Evolutionary conservation across 495 filamentous ascomycete species (phyloP).

Genomic region (Penicillium angulare): DNA sequence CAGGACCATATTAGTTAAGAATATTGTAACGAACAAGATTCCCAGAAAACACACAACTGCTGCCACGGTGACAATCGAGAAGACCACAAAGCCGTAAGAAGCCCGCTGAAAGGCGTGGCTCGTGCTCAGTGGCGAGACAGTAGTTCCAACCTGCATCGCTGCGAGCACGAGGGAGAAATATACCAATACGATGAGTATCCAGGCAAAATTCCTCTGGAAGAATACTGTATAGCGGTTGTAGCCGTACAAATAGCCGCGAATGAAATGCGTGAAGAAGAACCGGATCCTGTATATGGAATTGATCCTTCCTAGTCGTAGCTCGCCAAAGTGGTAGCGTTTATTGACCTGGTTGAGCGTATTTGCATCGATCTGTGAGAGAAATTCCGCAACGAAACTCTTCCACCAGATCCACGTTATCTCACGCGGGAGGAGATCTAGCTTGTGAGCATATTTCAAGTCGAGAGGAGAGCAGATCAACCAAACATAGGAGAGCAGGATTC

Average conservation of each 20-base stretch:
- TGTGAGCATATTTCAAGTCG: constrained; percentile 5
- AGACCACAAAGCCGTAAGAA: constrained; percentile 55
- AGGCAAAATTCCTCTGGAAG: constrained; percentile 47
- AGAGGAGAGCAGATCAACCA: constrained; percentile 4
- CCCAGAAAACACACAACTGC: constrained; percentile 8
- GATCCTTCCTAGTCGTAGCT: constrained; percentile 37
- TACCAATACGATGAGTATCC: constrained; percentile 41
- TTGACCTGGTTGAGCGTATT: constrained; percentile 24
- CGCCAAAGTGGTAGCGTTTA: constrained; percentile 42
- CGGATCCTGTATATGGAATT: constrained; percentile 18
- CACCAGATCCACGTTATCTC: constrained; percentile 10
- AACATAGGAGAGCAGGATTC: constrained; percentile 9
- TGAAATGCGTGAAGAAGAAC: not conserved
- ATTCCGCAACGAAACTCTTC: constrained; percentile 6
- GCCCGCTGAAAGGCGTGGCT: constrained; percentile 44
- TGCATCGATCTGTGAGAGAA: constrained; percentile 4
- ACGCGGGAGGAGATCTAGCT: constrained; percentile 6
- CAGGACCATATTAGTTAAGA: constrained; percentile 10
- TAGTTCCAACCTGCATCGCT: constrained; percentile 59
- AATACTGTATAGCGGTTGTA: constrained; percentile 16
- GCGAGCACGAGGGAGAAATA: constrained; percentile 54
- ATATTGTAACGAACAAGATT: constrained; percentile 6
- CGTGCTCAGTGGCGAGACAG: constrained; percentile 32
- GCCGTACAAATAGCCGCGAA: constrained; percentile 10
- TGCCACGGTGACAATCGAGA: constrained; percentile 31